Conservation (phyloP, 2,329 filamentous ascomycete genomes). For the Botrytis fragariae region DNA sequence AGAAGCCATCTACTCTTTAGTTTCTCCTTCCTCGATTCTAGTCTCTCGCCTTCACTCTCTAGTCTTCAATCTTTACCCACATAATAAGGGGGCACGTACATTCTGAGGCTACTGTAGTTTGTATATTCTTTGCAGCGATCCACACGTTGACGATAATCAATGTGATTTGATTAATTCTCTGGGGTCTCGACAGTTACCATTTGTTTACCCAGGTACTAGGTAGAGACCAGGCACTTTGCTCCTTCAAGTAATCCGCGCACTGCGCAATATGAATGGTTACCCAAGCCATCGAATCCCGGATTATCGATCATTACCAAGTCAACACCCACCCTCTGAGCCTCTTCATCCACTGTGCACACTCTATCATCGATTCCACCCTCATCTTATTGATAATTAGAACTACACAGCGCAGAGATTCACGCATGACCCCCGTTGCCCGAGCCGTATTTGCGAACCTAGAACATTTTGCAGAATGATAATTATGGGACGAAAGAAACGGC, state of each 20-base stretch:
- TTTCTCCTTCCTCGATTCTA: neutral
- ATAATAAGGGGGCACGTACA: conserved; percentile 6
- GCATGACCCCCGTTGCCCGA: neutral
- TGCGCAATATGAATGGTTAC: neutral
- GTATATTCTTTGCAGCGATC: conserved; percentile 9
- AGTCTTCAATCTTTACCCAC: neutral
- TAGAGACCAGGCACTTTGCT: neutral
- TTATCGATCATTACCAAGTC: neutral
- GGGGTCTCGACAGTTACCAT: neutral
- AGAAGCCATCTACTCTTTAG: neutral
- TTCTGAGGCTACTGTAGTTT: neutral
- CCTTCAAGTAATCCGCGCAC: neutral
- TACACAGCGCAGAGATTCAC: neutral
- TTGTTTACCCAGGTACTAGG: neutral
- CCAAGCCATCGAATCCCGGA: neutral
- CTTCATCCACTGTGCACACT: neutral
- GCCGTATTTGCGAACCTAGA: neutral
- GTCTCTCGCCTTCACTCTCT: neutral
- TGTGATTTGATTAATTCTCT: neutral
- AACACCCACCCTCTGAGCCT: neutral
- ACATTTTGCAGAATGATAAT: neutral
- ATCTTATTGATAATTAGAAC: neutral
- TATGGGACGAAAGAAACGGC: conserved; percentile 5
- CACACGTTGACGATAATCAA: neutral
- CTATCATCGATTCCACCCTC: neutral